phyloP scores from a whole-genome alignment of 805 yeast genomes.

The Pichia rugopelliculosa region DNA sequence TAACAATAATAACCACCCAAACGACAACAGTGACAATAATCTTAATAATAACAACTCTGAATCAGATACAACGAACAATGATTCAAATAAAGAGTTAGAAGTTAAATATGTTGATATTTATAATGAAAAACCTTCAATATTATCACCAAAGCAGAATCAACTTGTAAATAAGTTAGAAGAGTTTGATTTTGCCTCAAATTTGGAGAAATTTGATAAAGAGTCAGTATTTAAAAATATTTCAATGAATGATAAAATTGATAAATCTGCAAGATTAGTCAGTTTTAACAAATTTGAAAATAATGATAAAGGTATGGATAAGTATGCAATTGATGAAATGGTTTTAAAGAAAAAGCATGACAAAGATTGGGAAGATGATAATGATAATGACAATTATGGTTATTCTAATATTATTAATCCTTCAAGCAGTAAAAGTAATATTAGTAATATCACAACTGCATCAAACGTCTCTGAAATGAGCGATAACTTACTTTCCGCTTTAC shows the following conservation, averaged over 20 bases:
- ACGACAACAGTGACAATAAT: conserved; percentile 5
- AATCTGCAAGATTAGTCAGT: conserved; percentile 57
- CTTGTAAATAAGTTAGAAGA: conserved; percentile 45
- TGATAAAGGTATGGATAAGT: conserved; percentile 46
- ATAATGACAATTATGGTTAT: conserved; percentile 13
- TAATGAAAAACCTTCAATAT: not conserved
- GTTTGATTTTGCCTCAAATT: conserved; percentile 78
- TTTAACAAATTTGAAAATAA: conserved; percentile 47
- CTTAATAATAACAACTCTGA: not conserved
- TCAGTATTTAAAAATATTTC: conserved; percentile 73
- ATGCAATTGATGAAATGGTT: conserved; percentile 68
- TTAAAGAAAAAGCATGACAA: conserved; percentile 39
- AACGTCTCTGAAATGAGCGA: not conserved
- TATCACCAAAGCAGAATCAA: conserved; percentile 17
- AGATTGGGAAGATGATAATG: conserved; percentile 44
- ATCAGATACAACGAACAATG: not conserved
- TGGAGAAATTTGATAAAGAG: conserved; percentile 74
- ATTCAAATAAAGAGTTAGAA: conserved; percentile 3
- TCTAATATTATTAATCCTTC: not conserved
- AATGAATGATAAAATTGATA: conserved; percentile 48
- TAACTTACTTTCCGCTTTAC: not conserved
- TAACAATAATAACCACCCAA: conserved; percentile 11
- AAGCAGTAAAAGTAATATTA: not conserved
- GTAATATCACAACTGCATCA: not conserved
- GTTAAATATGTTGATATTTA: conserved; percentile 9